Base-by-base conservation (phyloP, 176 grass and related monocot species). In the Lolium rigidum region DNA sequence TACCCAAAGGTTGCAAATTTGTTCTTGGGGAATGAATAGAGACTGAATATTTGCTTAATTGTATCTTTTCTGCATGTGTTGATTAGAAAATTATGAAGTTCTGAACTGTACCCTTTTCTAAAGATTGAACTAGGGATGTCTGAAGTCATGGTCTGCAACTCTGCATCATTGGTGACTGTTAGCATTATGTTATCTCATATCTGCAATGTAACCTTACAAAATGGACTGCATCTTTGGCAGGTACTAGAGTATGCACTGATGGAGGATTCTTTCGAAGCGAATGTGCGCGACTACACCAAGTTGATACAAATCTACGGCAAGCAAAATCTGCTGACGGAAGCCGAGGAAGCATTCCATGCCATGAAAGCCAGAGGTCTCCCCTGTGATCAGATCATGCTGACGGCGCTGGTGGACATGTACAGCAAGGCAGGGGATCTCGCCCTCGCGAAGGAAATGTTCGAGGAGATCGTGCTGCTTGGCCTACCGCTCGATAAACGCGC, bases 211-310 rank as follows among this genome's bases (percentile, higher is more conserved):
- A 66, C 41, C 74, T 37, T 35, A 10, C 48, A 10, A 22, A 65
- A 17, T 10, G 52, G 8, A 39, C 20, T 85, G 54, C 7, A 13
- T 78, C 70, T 80, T 77, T 80, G 0, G 21, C 51, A 95, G 93
- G 89, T 98, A 57, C 57, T 92, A 50, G 91, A 93, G 56, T 83
- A 89, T 89, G 95, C 89, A 37, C 43, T 98, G 43, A 46, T 90
- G 52, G 90, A 93, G 38, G 80, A 88, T 84, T 90, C 92, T 62
- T 99, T 99, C 8, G 88, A 99, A 85, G 90, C 94, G 18, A 91
- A 91, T 74, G 70, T 92, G 21, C 90, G 94, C 0, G 97, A 96
- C 81, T 94, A 94, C 76, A 96, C 97, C 35, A 99, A 96, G 75
- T 59, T 94, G 56, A 93, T 99, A 66, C 84, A 93, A 70, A 88